Evolutionary conservation across 2,329 filamentous ascomycete genomes (phyloP), one percentile per base, ranked within the genome.

Genomic region (Cladosporium sp.): DNA sequence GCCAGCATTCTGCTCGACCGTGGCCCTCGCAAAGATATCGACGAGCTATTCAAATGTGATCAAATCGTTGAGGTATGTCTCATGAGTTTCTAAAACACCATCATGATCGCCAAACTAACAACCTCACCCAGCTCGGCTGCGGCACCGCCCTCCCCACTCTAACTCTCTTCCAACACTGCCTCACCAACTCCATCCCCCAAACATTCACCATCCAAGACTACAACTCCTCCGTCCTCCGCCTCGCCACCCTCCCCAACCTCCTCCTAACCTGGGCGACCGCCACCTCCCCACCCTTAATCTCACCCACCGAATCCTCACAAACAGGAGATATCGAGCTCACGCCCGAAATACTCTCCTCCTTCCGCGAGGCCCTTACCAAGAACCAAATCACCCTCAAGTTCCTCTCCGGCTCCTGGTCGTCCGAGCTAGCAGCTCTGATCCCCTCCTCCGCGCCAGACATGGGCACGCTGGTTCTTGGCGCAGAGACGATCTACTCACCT

Each of bases 401-500:
- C 72, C 78, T 93, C 61, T 93, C 91, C 0, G 91, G 91, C 0
- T 89, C 86, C 1, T 95, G 91, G 91, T 88, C 86, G 0, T 78
- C 83, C 0, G 46, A 53, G 2, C 88, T 94, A 66, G 82, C 91
- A 5, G 75, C 83, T 1, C 78, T 92, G 1, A 77, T 93, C 8
- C 79, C 76, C 0, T 70, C 72, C 0, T 74, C 71, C 4, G 70
- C 76, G 11, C 65, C 76, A 14, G 77, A 76, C 11, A 74, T 80
- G 67, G 80, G 80, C 26, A 79, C 78, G 0, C 77, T 91, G 2
- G 79, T 93, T 5, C 79, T 95, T 1, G 91, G 89, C 0, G 90
- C 91, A 0, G 91, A 95, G 77, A 95, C 91, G 0, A 94, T 95
- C 53, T 95, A 95, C 78, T 92, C 89, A 2, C 91, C 90, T 0